phyloP scores from a whole-genome alignment of 768 basidiomycete genomes.

The Cantharellus anzutake region DNA sequence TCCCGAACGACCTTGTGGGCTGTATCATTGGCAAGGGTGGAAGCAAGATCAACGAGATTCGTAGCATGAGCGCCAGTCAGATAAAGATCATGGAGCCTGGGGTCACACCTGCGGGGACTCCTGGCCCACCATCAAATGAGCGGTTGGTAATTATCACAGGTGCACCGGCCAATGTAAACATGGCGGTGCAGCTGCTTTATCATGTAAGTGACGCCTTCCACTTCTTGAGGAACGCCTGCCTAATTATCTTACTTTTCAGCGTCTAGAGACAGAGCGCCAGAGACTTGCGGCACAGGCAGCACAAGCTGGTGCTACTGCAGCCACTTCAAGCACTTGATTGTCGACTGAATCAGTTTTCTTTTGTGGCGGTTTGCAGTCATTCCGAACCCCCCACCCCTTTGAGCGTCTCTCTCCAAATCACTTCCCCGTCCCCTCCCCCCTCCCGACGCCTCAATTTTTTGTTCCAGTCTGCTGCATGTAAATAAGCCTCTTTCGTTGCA shows the following conservation, averaged over 20 bases:
- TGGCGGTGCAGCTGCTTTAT: conserved; percentile 72
- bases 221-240: not conserved
- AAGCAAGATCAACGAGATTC: conserved; percentile 96
- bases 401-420: no score
- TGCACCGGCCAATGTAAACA: conserved; percentile 85
- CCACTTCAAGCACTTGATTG: no score
- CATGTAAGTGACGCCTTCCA: conserved; percentile 7
- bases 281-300: not conserved
- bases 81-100: conserved; percentile 99
- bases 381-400: no score
- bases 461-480: no score
- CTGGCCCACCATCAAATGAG: conserved; percentile 35
- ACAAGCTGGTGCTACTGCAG: no score
- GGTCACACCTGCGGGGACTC: conserved; percentile 39
- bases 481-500: no score
- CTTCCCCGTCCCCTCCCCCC: no score
- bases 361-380: no score
- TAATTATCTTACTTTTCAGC: conserved; percentile 6
- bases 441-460: no score
- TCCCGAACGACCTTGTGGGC: conserved; percentile 93
- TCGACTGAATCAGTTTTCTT: no score
- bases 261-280: conserved; percentile 14
- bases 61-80: conserved; percentile 84
- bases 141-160: conserved; percentile 93
- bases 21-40: conserved; percentile 98